These are phyloP conservation scores for Xylaria venustula DNA, from an alignment of 495 filamentous ascomycete genomes.

Conservation along the genomic window DNA sequence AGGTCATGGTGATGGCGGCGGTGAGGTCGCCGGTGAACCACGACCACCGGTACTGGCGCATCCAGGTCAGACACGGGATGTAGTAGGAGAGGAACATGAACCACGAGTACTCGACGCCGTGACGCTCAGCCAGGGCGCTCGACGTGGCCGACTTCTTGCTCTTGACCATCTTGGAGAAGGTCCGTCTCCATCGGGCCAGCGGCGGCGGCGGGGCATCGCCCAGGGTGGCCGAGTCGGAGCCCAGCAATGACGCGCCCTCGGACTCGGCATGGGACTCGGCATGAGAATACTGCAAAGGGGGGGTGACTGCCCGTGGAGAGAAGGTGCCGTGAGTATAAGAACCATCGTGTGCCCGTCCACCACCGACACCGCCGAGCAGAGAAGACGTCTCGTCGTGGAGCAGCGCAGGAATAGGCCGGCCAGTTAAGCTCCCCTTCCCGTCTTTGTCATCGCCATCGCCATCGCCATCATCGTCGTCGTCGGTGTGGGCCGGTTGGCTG, in stretches of 20 bases:
- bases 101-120: constrained; percentile 55
- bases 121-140: constrained; percentile 56
- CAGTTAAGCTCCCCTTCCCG: constrained; percentile 21
- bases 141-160: constrained; percentile 63
- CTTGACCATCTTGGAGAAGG: constrained; percentile 37
- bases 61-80: constrained; percentile 86
- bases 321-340: constrained; percentile 77
- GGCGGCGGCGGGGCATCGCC: constrained; percentile 17
- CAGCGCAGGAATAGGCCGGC: too few species aligned
- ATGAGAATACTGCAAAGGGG: constrained; percentile 44
- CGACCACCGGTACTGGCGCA: constrained; percentile 74
- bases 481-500: neutral
- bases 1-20: constrained; percentile 85
- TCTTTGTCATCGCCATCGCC: constrained; percentile 1
- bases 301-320: constrained; percentile 60
- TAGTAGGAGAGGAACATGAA: constrained; percentile 90
- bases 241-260: constrained; percentile 22
- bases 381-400: constrained; percentile 39
- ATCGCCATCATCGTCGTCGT: constrained; percentile 14
- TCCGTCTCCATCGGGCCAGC: constrained; percentile 32
- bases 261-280: constrained; percentile 28
- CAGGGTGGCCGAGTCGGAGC: constrained; percentile 19
- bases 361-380: constrained; percentile 39
- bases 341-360: constrained; percentile 43
- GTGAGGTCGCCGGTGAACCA: constrained; percentile 84